These are phyloP conservation scores for Atalantia buxifolia DNA, from an alignment of 345 rosid species.

Conservation along the genomic window DNA sequence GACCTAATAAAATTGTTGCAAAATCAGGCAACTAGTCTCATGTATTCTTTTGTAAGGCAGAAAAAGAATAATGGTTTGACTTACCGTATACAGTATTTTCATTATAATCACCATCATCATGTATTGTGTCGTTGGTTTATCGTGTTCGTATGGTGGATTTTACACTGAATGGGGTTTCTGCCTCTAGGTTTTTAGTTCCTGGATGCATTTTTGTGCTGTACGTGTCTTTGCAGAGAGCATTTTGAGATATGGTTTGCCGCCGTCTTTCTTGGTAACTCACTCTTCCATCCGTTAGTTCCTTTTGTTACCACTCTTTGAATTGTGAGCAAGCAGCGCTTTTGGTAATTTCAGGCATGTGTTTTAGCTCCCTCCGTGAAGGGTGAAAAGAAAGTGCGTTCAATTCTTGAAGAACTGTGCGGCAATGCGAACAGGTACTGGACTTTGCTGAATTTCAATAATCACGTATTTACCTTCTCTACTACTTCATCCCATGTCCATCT, in stretches of 20 bases:
- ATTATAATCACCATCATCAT: not conserved
- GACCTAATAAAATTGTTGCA: not conserved
- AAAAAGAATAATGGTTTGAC: not conserved
- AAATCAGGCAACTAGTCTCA: not conserved
- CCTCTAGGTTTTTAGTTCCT: constrained; percentile 89
- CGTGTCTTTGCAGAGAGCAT: constrained; percentile 93
- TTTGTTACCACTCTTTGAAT: constrained; percentile 4
- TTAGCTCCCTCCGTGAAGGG: constrained; percentile 74
- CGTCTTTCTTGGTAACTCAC: constrained; percentile 79
- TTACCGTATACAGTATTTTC: not conserved
- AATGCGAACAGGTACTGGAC: constrained; percentile 58
- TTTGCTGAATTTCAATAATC: not conserved
- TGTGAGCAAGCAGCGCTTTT: constrained; percentile 15
- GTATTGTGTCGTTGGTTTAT: not conserved
- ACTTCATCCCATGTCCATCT: not conserved
- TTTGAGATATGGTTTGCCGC: constrained; percentile 96
- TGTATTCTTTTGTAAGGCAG: not conserved
- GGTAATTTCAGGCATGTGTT: constrained; percentile 70
- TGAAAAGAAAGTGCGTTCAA: constrained; percentile 92
- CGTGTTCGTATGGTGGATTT: not conserved
- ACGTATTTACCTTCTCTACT: not conserved
- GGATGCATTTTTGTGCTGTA: constrained; percentile 99
- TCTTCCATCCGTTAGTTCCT: not conserved
- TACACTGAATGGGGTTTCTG: constrained; percentile 1
- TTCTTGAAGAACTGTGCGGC: constrained; percentile 80